A percentile compares a stretch with the other conserved stretches of the same genome.
These are phyloP conservation scores for Kernera saxatilis DNA, from an alignment of 345 rosid genomes.

Conservation along the genomic window DNA sequence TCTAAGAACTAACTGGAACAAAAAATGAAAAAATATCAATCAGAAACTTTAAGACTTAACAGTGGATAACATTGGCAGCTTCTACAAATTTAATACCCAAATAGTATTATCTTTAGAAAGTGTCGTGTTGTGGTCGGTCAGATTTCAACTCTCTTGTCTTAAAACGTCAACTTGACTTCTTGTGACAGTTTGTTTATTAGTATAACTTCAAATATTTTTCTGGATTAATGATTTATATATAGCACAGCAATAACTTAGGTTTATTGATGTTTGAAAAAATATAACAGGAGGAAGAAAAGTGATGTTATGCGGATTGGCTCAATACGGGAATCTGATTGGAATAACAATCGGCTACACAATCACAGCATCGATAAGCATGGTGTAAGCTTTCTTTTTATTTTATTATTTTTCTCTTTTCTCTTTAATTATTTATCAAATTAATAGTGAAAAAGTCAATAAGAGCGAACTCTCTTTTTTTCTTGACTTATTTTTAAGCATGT, in stretches of 20 bases:
- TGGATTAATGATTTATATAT: neutral
- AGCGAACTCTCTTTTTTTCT: neutral
- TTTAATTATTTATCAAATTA: neutral
- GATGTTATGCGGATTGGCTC: conserved; percentile 69
- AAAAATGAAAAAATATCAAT: neutral
- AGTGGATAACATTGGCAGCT: neutral
- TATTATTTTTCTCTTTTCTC: neutral
- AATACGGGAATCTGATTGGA: conserved; percentile 66
- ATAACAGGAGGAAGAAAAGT: conserved; percentile 54
- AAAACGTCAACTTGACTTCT: conserved; percentile 5
- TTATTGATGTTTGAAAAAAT: neutral
- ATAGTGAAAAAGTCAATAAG: neutral
- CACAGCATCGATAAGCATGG: conserved; percentile 90
- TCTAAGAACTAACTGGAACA: neutral
- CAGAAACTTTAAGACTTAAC: neutral
- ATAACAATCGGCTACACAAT: conserved; percentile 79
- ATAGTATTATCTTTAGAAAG: neutral
- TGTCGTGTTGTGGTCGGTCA: neutral
- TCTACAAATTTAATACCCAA: neutral
- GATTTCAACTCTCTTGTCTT: neutral
- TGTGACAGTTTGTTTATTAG: neutral
- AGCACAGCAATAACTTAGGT: neutral
- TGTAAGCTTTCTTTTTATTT: conserved; percentile 44
- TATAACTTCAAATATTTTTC: neutral
- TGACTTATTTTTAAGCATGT: neutral